Conservation (phyloP, 2,329 filamentous ascomycete genomes). For the Ophiocordyceps australis region DNA sequence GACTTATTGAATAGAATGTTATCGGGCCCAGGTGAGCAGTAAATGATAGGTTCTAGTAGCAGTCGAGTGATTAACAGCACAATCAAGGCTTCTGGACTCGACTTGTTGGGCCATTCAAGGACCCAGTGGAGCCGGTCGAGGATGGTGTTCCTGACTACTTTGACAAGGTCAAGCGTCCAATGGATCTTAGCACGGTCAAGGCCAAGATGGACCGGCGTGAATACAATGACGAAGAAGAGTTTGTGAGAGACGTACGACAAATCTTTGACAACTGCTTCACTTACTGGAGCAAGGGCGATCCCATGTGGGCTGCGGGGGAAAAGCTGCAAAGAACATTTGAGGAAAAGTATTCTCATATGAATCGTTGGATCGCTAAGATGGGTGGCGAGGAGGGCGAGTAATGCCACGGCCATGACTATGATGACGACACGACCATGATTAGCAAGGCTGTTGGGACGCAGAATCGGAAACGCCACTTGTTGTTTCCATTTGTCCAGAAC, state of each 20-base stretch:
- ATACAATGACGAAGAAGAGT: slow-evolving; percentile 34
- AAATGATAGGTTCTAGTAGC: no score
- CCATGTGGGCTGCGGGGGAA: slow-evolving; percentile 35
- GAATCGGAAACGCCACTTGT: no score
- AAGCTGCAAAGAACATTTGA: slow-evolving; percentile 39
- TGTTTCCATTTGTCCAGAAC: no score
- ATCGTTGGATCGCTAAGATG: slow-evolving; percentile 40
- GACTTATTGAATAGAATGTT: slow-evolving; percentile 42
- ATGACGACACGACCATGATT: not conserved
- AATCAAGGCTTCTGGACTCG: slow-evolving; percentile 43
- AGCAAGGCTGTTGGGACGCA: no score
- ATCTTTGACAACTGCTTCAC: slow-evolving; percentile 46
- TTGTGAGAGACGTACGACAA: slow-evolving; percentile 37
- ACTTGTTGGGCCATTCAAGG: slow-evolving; percentile 42
- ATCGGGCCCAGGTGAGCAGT: slow-evolving; percentile 32
- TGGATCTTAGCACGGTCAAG: slow-evolving; percentile 44
- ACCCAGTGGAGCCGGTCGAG: slow-evolving; percentile 35
- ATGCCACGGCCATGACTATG: not conserved
- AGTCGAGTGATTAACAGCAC: not conserved
- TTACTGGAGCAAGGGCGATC: slow-evolving; percentile 39
- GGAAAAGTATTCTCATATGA: slow-evolving; percentile 39
- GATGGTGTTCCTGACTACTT: slow-evolving; percentile 45
- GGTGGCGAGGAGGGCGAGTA: slow-evolving; percentile 15
- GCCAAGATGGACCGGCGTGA: slow-evolving; percentile 34
- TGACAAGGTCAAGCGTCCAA: slow-evolving; percentile 39